These are phyloP conservation scores for Schrenkiella parvula DNA, from an alignment of 345 rosid species.

Conservation along the genomic window DNA sequence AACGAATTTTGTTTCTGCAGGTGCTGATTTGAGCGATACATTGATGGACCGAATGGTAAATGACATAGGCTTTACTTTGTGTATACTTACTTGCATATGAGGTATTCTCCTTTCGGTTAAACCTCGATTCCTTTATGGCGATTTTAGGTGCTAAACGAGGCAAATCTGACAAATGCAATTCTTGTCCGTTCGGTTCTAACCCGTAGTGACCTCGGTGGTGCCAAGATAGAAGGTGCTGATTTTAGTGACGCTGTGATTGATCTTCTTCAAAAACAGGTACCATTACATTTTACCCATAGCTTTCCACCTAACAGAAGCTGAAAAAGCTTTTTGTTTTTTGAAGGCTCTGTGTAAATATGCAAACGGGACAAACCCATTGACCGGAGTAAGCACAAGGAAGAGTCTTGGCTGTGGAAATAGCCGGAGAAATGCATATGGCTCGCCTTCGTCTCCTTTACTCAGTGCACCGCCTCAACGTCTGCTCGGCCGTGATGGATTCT, in stretches of 20 bases:
- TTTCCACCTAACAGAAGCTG: not conserved
- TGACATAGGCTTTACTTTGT: not conserved
- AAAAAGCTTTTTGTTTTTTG: not conserved
- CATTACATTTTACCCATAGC: not conserved
- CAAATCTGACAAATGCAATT: conserved; percentile 80
- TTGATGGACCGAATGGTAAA: conserved; percentile 97
- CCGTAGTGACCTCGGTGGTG: conserved; percentile 93
- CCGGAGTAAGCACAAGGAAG: conserved; percentile 76
- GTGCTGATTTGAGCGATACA: conserved; percentile 97
- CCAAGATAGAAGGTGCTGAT: conserved; percentile 48
- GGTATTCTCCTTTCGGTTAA: not conserved
- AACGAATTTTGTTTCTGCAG: conserved; percentile 35
- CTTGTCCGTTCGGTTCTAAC: conserved; percentile 75
- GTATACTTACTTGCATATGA: not conserved
- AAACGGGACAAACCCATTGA: conserved; percentile 73
- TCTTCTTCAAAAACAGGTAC: conserved; percentile 87
- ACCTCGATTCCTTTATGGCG: not conserved
- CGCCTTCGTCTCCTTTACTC: conserved; percentile 78
- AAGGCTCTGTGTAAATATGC: conserved; percentile 97
- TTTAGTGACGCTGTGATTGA: conserved; percentile 94
- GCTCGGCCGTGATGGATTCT: conserved; percentile 87
- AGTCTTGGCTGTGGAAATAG: conserved; percentile 91
- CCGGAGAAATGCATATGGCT: conserved; percentile 75
- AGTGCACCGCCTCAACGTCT: conserved; percentile 81
- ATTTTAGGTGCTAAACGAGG: conserved; percentile 78